These are phyloP conservation scores for Cucumis hystrix DNA, from an alignment of 306 rosid species.

Conservation along the genomic window DNA sequence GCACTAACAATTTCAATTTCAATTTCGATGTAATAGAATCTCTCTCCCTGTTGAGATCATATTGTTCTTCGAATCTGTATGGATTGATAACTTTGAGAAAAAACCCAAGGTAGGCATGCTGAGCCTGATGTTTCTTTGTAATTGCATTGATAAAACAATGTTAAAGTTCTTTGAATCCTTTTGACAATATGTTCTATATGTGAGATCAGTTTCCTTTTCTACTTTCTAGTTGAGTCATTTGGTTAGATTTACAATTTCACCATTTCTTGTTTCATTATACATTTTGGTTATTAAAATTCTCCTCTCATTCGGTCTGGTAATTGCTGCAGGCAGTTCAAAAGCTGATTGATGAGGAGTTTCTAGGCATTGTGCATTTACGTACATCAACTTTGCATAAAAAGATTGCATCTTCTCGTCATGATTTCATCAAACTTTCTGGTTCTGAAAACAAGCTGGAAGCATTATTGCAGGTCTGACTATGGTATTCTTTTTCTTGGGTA, in stretches of 20 bases:
- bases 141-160: not conserved
- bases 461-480: slow-evolving; percentile 57
- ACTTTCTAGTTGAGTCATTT: not conserved
- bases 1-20: not conserved
- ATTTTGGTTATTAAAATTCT: not conserved
- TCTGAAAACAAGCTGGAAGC: slow-evolving; percentile 93
- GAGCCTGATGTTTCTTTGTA: not conserved
- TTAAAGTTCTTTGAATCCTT: not conserved
- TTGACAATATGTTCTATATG: not conserved
- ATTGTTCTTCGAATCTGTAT: not conserved
- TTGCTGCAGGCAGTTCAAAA: slow-evolving; percentile 69
- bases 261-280: not conserved
- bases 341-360: slow-evolving; percentile 83
- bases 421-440: slow-evolving; percentile 79
- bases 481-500: not conserved
- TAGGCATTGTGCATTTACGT: slow-evolving; percentile 80
- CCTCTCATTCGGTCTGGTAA: not conserved
- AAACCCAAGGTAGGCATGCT: not conserved
- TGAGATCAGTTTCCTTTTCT: not conserved
- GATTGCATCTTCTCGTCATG: slow-evolving; percentile 88
- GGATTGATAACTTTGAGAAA: not conserved
- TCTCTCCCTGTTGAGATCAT: not conserved
- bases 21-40: not conserved
- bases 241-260: not conserved
- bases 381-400: slow-evolving; percentile 84